Evolutionary conservation across 345 rosid genomes (phyloP), one percentile per base, ranked within the genome.

Genomic region (Syzygium oleosum): DNA sequence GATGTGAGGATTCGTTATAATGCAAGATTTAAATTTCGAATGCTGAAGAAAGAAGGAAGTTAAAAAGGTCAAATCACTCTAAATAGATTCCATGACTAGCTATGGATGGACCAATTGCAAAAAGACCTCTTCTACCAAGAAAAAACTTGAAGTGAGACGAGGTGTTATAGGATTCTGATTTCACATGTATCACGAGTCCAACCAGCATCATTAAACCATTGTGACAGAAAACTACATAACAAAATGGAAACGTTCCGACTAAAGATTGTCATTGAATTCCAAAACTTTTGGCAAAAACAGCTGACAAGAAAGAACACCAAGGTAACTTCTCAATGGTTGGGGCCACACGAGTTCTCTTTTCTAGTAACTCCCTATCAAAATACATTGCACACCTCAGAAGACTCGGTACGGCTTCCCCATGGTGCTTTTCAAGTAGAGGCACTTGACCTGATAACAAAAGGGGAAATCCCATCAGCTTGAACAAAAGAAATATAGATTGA

Each of bases 381-480:
- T 22, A 22, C 56, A 84, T 19, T 19, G 46, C 55, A 84, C 15
- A 68, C 78, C 91, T 92, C 61, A 95, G 90, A 95, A 95, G 84
- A 95, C 55, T 41, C 97, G 90, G 91, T 93, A 91, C 7, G 96
- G 93, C 55, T 94, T 91, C 16, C 98, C 94, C 98, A 95, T 95
- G 61, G 96, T 91, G 61, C 96, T 93, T 94, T 95, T 95, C 95
- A 95, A 85, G 91, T 94, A 91, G 79, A 95, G 91, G 89, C 98
- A 95, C 91, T 95, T 93, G 86, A 95, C 96, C 98, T 95, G 94
- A 84, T 85, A 56, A 41, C 22, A 38, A 5, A 10, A 85, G 12
- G 17, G 5, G 23, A 80, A 52, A 23, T 17, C 61, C 38, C 38
- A 38, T 43, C 27, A n/a, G 38, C n/a, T 51, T 34, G 38, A 78